Percentiles rank a stretch among this genome's conserved stretches.
These are phyloP conservation scores for Trypanosomatidae sp. DNA, from an alignment of 208 protist species.

Conservation along the genomic window DNA sequence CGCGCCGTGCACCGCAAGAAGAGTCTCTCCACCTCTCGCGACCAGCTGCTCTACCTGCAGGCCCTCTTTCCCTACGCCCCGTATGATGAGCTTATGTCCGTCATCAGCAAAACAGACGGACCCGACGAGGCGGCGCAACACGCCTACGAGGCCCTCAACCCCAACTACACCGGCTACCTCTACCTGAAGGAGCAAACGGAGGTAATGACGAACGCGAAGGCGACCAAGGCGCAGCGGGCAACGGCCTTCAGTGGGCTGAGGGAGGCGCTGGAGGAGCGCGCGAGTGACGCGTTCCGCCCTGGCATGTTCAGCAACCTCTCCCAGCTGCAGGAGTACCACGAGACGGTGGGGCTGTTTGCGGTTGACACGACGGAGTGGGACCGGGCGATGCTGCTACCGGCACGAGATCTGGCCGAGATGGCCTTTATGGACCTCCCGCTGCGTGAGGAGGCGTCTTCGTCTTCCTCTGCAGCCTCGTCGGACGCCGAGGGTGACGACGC, in stretches of 20 bases:
- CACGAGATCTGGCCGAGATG: conserved; percentile 32
- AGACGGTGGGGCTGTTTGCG: conserved; percentile 49
- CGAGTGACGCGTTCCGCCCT: conserved; percentile 19
- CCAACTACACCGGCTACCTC: conserved; percentile 37
- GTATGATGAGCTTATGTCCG: conserved; percentile 25
- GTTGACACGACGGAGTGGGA: conserved; percentile 80
- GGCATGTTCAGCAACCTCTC: conserved; percentile 34
- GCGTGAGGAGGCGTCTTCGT: conserved; percentile 1
- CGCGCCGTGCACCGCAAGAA: not conserved
- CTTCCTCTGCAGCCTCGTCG: too few species aligned
- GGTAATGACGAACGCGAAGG: conserved; percentile 11
- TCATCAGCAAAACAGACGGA: conserved; percentile 22
- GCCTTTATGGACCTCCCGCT: conserved; percentile 40
- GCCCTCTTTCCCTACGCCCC: conserved; percentile 69
- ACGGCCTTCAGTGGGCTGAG: conserved; percentile 38
- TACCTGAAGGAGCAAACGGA: conserved; percentile 47
- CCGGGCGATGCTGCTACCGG: conserved; percentile 31
- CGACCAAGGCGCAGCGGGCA: conserved; percentile 15
- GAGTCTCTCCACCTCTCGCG: conserved; percentile 8
- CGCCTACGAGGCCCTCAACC: conserved; percentile 56
- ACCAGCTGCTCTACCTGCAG: conserved; percentile 48
- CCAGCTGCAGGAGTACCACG: conserved; percentile 59
- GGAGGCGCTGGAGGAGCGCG: conserved; percentile 37
- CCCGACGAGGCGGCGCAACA: conserved; percentile 43
- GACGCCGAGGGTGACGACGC: not conserved